phyloP scores from a whole-genome alignment of 2,329 filamentous ascomycete genomes.

The Conoideocrella luteorostrata region DNA sequence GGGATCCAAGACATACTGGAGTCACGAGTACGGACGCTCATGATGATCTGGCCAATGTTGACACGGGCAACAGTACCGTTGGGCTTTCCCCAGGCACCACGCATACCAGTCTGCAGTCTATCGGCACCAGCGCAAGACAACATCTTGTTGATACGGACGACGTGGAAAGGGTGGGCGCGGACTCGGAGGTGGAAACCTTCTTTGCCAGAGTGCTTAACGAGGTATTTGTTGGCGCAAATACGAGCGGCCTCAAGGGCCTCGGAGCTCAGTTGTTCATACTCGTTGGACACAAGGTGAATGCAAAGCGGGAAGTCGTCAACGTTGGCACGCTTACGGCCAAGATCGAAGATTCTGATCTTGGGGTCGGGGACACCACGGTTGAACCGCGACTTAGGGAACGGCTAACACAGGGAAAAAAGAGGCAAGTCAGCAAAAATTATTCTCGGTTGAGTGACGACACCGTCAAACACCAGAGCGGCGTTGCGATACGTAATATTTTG shows the following conservation, averaged over 20 bases:
- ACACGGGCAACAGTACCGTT: conserved; percentile 98
- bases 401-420: conserved; percentile 48
- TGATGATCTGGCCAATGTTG: conserved; percentile 99
- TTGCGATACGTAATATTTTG: too few species aligned
- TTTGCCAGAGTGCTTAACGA: conserved; percentile 67
- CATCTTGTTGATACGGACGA: conserved; percentile 99
- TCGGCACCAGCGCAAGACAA: conserved; percentile 99
- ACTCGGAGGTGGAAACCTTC: conserved; percentile 69
- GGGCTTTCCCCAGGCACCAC: conserved; percentile 99
- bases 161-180: conserved; percentile 97
- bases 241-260: conserved; percentile 99
- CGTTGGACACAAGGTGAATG: conserved; percentile 99
- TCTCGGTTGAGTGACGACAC: not conserved
- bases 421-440: conserved; percentile 1
- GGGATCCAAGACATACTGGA: conserved; percentile 52
- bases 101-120: conserved; percentile 99
- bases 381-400: conserved; percentile 99
- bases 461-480: too few species aligned
- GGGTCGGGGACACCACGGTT: conserved; percentile 94
- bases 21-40: conserved; percentile 96
- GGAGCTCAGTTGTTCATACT: conserved; percentile 99
- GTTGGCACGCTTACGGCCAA: conserved; percentile 95
- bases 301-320: conserved; percentile 99
- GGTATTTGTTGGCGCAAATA: conserved; percentile 99
- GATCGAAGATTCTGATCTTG: conserved; percentile 95